Evolutionary conservation across 345 rosid genomes (phyloP), one percentile per base, ranked within the genome.

Genomic region (Diplotaxis tenuifolia): DNA sequence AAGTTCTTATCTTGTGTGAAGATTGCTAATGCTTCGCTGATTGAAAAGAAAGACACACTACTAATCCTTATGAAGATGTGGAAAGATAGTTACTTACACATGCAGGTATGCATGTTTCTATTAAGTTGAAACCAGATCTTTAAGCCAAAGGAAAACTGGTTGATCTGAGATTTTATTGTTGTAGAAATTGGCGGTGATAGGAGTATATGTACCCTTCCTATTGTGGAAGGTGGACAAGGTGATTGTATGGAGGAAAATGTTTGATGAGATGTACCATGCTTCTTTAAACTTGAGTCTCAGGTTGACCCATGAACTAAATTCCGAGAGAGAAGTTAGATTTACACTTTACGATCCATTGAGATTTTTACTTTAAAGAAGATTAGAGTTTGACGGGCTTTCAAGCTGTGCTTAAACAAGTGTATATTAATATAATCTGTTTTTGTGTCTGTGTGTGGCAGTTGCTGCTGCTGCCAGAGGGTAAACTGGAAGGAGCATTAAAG

Each of bases 211-310:
- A 7, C 75, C 80, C 3, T 86, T 85, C 69, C 53, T 84, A 69
- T 70, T 92, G 90, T 95, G 96, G 99, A 95, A 86, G 70, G 89
- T 88, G 20, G 85, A 87, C 22, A 86, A 83, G 80, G 34, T 71
- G 34, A 71, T 50, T 32, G 83, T 87, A 42, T 74, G 71, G 80
- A 78, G 77, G 54, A 82, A 77, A 61, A 76, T 89, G 1, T 70
- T 88, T 58, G 95, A 88, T 73, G 96, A 89, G 76, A 86, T 94
- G 99, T 89, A 82, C 75, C 96, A 92, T 79, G 89, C 92, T 38
- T 83, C 86, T 4, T 72, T 92, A 62, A 95, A 89, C 88, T 73
- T 95, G 89, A 85, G 83, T 74, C 77, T 72, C 12, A 85, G 96
- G 49, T 67, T 82, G 78, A 77, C 83, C 28, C 69, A 81, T 67